Percentiles rank a stretch among this genome's conserved stretches.
These are phyloP conservation scores for Diutina rugosa DNA, from an alignment of 1,139 yeast genomes.

Conservation along the genomic window DNA sequence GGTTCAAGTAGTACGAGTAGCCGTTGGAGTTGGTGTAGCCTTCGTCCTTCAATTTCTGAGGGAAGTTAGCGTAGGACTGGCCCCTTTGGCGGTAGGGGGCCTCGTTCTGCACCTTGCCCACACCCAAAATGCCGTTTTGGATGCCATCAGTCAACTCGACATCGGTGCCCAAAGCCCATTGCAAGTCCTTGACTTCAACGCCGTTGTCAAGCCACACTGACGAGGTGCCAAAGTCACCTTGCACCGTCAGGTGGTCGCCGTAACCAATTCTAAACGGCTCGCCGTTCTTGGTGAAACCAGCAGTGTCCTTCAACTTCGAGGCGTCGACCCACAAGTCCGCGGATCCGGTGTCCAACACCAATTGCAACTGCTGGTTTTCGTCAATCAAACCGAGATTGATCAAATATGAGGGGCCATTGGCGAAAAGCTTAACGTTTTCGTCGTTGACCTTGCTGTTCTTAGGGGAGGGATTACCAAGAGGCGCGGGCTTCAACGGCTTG, in stretches of 20 bases:
- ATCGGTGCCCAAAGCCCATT: constrained; percentile 4
- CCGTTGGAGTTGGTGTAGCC: not conserved
- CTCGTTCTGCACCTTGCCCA: constrained; percentile 2
- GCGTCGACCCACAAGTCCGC: constrained; percentile 6
- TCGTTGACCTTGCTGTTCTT: no score
- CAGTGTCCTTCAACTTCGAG: no score
- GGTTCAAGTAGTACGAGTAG: not conserved
- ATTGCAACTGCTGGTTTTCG: constrained; percentile 4
- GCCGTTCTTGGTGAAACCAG: constrained; percentile 3
- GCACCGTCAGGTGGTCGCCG: constrained; percentile 2
- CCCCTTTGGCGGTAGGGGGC: not conserved
- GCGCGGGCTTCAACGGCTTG: no score
- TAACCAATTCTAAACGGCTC: constrained; percentile 4
- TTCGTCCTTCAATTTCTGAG: not conserved
- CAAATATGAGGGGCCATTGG: not conserved
- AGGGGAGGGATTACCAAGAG: no score
- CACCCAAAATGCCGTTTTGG: constrained; percentile 5
- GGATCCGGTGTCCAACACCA: constrained; percentile 7
- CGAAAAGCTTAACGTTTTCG: not conserved
- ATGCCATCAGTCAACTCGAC: not conserved
- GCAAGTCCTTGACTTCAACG: constrained; percentile 3
- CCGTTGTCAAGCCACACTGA: not conserved
- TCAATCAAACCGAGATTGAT: not conserved
- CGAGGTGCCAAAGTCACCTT: constrained; percentile 5
- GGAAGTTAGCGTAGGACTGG: not conserved